These are phyloP conservation scores for Exophiala phaeomuriformis DNA, from an alignment of 2,329 filamentous ascomycete genomes.

Conservation along the genomic window DNA sequence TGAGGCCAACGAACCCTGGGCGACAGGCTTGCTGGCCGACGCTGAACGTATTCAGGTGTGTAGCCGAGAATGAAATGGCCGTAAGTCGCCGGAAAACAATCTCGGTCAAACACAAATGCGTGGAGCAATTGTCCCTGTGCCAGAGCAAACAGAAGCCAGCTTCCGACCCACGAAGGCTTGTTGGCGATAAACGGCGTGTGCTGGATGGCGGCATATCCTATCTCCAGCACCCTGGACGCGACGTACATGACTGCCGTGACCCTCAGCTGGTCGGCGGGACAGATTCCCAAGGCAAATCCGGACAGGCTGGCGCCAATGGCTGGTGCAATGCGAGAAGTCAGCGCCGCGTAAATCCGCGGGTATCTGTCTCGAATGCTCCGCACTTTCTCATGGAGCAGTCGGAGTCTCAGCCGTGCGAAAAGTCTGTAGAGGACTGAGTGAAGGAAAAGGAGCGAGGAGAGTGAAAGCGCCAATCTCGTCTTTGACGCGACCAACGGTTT, in stretches of 20 bases:
- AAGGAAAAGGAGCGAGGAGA: constrained; percentile 78
- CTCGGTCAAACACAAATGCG: constrained; percentile 67
- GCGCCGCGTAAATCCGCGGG: constrained; percentile 61
- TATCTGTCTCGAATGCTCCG: constrained; percentile 76
- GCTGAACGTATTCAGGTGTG: constrained; percentile 72
- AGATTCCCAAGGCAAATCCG: constrained; percentile 72
- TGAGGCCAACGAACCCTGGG: constrained; percentile 63
- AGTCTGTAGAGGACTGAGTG: constrained; percentile 88
- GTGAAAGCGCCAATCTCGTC: constrained; percentile 69
- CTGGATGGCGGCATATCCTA: constrained; percentile 75
- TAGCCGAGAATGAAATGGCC: constrained; percentile 60
- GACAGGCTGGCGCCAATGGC: constrained; percentile 85
- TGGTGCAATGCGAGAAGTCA: constrained; percentile 78
- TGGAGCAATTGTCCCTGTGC: constrained; percentile 70
- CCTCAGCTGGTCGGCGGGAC: constrained; percentile 62
- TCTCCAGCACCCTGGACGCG: constrained; percentile 74
- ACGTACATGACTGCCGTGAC: constrained; percentile 75
- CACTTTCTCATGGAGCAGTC: constrained; percentile 72
- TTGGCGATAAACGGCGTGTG: constrained; percentile 60
- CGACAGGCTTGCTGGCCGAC: constrained; percentile 62
- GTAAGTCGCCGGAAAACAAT: constrained; percentile 60
- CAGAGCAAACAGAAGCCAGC: constrained; percentile 72
- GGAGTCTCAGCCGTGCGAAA: constrained; percentile 68
- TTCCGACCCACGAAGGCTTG: constrained; percentile 75
- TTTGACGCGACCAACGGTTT: constrained; percentile 48